Evolutionary conservation across 2,329 filamentous ascomycete species (phyloP).

Genomic region (Endocalyx cinctus): DNA sequence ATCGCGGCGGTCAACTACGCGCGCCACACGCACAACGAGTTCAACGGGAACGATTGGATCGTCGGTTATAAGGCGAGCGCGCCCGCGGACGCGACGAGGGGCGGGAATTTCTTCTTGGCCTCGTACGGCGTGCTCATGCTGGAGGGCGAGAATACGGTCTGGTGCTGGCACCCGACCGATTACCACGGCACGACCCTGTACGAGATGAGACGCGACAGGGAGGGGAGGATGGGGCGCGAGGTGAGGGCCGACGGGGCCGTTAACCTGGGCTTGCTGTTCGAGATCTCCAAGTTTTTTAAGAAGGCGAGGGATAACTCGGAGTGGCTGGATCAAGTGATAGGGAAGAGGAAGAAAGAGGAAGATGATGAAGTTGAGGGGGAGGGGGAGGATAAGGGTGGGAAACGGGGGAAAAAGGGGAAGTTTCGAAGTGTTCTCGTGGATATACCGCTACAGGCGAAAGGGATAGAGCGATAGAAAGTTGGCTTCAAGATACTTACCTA

Average conservation of each 20-base stretch:
- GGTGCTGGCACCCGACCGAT: conserved; percentile 12
- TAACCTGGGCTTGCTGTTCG: conserved; percentile 13
- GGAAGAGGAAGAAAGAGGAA: no score
- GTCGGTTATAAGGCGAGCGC: conserved; percentile 10
- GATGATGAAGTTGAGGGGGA: no score
- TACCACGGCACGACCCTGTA: conserved; percentile 17
- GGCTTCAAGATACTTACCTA: no score
- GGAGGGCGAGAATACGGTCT: conserved; percentile 14
- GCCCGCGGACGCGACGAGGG: conserved; percentile 8
- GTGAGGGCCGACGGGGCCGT: conserved; percentile 10
- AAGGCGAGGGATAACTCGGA: conserved; percentile 6
- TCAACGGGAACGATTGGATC: conserved; percentile 16
- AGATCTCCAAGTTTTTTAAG: conserved; percentile 9
- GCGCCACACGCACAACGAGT: conserved; percentile 12
- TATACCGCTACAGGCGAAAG: no score
- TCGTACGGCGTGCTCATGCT: conserved; percentile 16
- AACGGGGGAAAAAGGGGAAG: no score
- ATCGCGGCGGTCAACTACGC: conserved; percentile 14
- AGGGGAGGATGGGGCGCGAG: conserved; percentile 8
- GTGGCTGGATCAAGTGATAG: conserved; percentile 6
- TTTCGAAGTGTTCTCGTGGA: no score
- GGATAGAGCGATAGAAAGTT: no score
- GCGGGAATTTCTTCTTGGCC: conserved; percentile 15
- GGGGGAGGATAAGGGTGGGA: no score
- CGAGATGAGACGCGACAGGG: conserved; percentile 12